Evolutionary conservation across 768 basidiomycete genomes (phyloP).

Genomic region (Rickenella mellea): DNA sequence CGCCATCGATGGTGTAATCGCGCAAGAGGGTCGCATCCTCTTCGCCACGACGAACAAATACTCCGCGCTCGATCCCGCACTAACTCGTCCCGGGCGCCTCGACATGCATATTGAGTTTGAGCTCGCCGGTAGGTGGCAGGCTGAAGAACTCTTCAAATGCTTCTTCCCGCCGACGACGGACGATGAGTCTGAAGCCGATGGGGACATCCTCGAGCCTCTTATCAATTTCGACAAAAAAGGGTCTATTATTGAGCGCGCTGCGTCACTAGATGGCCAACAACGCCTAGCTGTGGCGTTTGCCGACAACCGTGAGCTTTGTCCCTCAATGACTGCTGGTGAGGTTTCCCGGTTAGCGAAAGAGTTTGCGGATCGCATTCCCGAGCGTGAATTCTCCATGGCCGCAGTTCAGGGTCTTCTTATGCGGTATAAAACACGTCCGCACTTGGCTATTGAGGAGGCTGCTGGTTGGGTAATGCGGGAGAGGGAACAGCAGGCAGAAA

Average conservation of each 20-base stretch:
- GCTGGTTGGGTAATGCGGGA: conserved; percentile 34
- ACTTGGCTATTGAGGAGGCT: conserved; percentile 39
- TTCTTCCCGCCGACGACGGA: conserved; percentile 77
- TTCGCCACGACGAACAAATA: conserved; percentile 90
- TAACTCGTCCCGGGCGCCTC: conserved; percentile 88
- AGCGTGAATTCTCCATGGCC: conserved; percentile 82
- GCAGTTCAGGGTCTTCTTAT: conserved; percentile 81
- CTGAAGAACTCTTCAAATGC: conserved; percentile 79
- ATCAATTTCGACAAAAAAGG: no score
- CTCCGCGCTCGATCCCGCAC: conserved; percentile 83
- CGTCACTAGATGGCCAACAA: no score
- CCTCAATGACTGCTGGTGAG: conserved; percentile 50
- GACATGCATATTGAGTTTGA: conserved; percentile 91
- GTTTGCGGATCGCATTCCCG: conserved; percentile 77
- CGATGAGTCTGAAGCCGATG: conserved; percentile 20
- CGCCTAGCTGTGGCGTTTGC: no score
- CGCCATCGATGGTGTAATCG: conserved; percentile 79
- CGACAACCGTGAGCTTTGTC: no score
- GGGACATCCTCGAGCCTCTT: no score
- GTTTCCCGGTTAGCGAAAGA: conserved; percentile 61
- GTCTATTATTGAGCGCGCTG: no score
- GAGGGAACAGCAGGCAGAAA: no score
- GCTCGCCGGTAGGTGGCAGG: conserved; percentile 78
- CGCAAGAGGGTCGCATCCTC: conserved; percentile 78
- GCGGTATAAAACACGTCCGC: conserved; percentile 52